These are phyloP conservation scores for Phoenix dactylifera DNA, from an alignment of 176 grass and related monocot genomes.

Conservation along the genomic window DNA sequence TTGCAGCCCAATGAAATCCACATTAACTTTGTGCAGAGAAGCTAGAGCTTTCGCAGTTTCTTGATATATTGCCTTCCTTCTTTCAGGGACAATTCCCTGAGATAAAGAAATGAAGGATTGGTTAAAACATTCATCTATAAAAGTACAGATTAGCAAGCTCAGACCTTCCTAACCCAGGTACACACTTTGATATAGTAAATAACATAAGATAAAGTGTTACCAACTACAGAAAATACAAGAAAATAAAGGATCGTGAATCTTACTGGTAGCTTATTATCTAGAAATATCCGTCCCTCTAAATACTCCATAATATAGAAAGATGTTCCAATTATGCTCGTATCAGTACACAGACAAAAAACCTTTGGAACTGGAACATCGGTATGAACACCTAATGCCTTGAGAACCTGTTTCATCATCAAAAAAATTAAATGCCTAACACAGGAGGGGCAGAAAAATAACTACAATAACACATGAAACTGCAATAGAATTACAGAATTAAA, in stretches of 20 bases:
- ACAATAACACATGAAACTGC: too few species aligned
- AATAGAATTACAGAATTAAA: too few species aligned
- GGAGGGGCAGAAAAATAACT: slow-evolving; percentile 3
- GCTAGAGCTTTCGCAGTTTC: slow-evolving; percentile 59
- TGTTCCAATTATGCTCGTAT: slow-evolving; percentile 73
- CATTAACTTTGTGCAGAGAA: slow-evolving; percentile 66
- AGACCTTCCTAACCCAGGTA: too few species aligned
- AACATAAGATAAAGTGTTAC: too few species aligned
- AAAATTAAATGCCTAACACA: too few species aligned
- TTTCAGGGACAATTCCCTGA: slow-evolving; percentile 47
- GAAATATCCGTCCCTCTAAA: slow-evolving; percentile 71
- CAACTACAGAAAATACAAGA: too few species aligned
- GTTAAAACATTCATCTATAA: not conserved
- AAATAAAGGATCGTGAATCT: not conserved
- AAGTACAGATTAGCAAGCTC: not conserved
- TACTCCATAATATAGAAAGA: slow-evolving; percentile 95
- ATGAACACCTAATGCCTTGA: slow-evolving; percentile 54
- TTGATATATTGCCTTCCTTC: slow-evolving; percentile 57
- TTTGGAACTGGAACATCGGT: slow-evolving; percentile 87
- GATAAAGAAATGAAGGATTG: slow-evolving; percentile 5
- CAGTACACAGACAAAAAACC: slow-evolving; percentile 79
- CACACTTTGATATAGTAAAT: too few species aligned
- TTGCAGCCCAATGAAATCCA: slow-evolving; percentile 57
- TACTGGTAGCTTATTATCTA: slow-evolving; percentile 51
- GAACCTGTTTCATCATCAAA: slow-evolving; percentile 37